Base-by-base conservation (phyloP, 164 flowering plant genomes). In the Macadamia tetraphylla region DNA sequence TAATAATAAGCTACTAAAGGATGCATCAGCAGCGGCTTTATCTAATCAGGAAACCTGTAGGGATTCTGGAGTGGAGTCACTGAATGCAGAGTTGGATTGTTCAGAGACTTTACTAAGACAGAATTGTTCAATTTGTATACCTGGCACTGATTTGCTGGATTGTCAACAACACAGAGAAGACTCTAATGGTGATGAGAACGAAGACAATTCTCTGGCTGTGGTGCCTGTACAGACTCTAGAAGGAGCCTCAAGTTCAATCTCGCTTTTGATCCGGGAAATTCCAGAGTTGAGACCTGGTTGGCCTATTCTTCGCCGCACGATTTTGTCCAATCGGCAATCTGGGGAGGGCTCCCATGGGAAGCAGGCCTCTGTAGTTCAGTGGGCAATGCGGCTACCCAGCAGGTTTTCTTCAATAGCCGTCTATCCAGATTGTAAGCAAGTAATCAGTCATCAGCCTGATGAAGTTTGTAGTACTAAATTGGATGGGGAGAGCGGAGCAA, bases 211-310 rank as follows among this genome's bases (percentile, higher is more conserved):
- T 11, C 61, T 86, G 81, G 92, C 94, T 68, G 56, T 90, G 59
- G 90, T 86, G 43, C 86, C 97, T 3, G 80, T 81, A 12, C 75
- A 80, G 63, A 75, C 64, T 31, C 29, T 10, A n/a, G 86, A 85
- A 60, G 78, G 64, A 46, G 66, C 75, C 2, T 72, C 88, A 6
- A 75, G 78, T 62, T 76, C 82, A 6, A 52, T 73, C 29, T 76
- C 90, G 14, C 13, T 78, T 46, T 61, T 79, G 69, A 68, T 78
- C 35, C 65, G 46, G 51, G 83, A 87, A 48, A 32, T 79, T 67
- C 85, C 91, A 9, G 90, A 88, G 74, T 23, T 66, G 67, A 88
- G 71, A 72, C 93, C 95, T 6, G 98, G 98, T 57, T 92, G 98
- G 99, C 91, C 97, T 0, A 82, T 94, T 40, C 90, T 92, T 46